Base-by-base conservation (phyloP, 1,284 basidiomycete genomes). In the Tilletia caries region DNA sequence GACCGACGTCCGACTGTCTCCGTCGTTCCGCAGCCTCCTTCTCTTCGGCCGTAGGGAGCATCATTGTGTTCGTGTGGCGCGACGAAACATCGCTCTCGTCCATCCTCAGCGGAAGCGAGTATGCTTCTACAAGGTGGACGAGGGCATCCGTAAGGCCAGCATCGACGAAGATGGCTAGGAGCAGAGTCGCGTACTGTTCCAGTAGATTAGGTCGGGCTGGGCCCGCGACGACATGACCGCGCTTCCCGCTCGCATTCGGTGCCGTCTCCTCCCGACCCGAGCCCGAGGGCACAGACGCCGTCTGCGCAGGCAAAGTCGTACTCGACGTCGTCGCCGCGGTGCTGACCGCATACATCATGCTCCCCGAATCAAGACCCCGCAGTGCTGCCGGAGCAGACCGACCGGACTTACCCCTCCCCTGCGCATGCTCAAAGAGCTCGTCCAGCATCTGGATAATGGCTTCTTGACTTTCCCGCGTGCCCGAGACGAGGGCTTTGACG, bases 111-210 rank as follows among this genome's bases (percentile, higher is more conserved):
- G 58, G 29, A 33, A 2, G 4, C 3, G 58, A 23, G 15, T 32
- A 20, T 29, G 58, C 58, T 64, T 81, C 71, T 52, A 83, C 73
- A 15, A 80, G 73, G 33, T 73, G 71, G 25, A 82, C 77, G 0
- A 83, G 70, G 1, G 79, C 80, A 34, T 78, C 77, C 32, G 80
- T 67, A 0, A 98, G 85, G 10, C 95, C 95, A 1, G 92, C 90
- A 75, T 95, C 91, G 18, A 91, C 89, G 71, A 98, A 90, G 3
- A 97, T 88, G 15, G 92, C 86, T 8, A 98, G 87, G 2, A 98
- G 85, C n/a, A 99, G 86, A 0, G 91, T 91, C 58, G 95, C 89
- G 81, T 93, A 99, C 79, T 98, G 95, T 79, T 98, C 94, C 2
- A 93, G 91, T 5, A 98, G 84, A 76, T 91, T 95, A 48, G 93